These are phyloP conservation scores for Diaporthe batatas DNA, from an alignment of 2,329 filamentous ascomycete genomes.

Conservation along the genomic window DNA sequence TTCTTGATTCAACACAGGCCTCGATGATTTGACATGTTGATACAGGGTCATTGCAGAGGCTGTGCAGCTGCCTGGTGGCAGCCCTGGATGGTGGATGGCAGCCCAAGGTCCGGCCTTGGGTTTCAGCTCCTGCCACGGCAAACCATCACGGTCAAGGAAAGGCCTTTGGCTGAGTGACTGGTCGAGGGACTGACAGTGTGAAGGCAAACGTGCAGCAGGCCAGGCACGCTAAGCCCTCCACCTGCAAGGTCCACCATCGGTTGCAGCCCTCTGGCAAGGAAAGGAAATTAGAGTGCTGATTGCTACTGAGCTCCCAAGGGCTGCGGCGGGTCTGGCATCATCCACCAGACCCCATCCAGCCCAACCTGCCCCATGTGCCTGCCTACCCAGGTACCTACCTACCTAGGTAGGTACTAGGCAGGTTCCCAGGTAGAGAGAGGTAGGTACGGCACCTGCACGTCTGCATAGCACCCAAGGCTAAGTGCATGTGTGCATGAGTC, in stretches of 20 bases:
- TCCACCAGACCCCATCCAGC: conserved; percentile 4
- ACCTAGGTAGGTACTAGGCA: no score
- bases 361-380: conserved; percentile 7
- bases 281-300: conserved; percentile 31
- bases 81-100: not conserved
- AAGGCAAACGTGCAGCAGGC: not conserved
- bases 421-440: no score
- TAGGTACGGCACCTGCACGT: not conserved
- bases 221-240: conserved; percentile 26
- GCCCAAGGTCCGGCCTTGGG: conserved; percentile 10
- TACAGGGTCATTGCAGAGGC: conserved; percentile 5
- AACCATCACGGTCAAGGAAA: not conserved
- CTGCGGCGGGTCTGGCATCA: not conserved
- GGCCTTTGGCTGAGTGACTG: no score
- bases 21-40: not conserved
- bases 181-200: not conserved
- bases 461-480: conserved; percentile 21
- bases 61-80: not conserved
- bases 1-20: not conserved
- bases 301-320: conserved; percentile 1
- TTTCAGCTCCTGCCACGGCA: conserved; percentile 8
- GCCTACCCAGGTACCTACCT: no score
- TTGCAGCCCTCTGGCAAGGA: conserved; percentile 14
- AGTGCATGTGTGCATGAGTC: conserved; percentile 23
- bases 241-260: conserved; percentile 6